A percentile compares a stretch with the other conserved stretches of the same genome.
Evolutionary conservation across 495 filamentous ascomycete species (phyloP).

Genomic region (Penicillium cinerascens): DNA sequence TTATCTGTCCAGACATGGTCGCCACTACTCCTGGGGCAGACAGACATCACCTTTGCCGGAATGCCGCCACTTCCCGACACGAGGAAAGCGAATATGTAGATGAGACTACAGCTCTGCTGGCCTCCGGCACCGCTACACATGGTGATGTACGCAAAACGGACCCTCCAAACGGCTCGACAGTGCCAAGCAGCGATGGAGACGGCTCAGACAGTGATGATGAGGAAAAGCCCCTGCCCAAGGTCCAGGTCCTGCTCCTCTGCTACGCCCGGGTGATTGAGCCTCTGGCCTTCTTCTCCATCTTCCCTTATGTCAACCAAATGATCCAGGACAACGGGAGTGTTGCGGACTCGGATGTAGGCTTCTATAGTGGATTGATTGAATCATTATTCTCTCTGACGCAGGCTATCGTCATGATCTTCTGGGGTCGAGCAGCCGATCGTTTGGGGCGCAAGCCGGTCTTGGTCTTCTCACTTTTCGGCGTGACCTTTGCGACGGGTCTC

Average conservation of each 20-base stretch:
- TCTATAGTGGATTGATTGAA: slow-evolving; percentile 70
- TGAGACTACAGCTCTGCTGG: slow-evolving; percentile 22
- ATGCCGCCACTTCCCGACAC: not conserved
- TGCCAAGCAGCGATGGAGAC: not conserved
- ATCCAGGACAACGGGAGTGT: slow-evolving; percentile 56
- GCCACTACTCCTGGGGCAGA: not conserved
- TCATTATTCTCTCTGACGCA: slow-evolving; percentile 68
- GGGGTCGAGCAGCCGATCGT: slow-evolving; percentile 63
- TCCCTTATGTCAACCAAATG: slow-evolving; percentile 74
- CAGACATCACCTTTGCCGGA: slow-evolving; percentile 1
- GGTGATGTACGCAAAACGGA: not conserved
- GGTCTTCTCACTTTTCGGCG: slow-evolving; percentile 56
- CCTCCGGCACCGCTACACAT: not conserved
- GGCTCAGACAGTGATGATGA: slow-evolving; percentile 3
- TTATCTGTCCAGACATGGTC: slow-evolving; percentile 7
- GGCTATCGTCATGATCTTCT: slow-evolving; percentile 55
- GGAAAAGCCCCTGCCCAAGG: slow-evolving; percentile 48
- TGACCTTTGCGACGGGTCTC: slow-evolving; percentile 51
- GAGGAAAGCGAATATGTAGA: slow-evolving; percentile 9
- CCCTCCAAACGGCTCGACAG: slow-evolving; percentile 1
- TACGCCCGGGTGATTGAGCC: slow-evolving; percentile 68
- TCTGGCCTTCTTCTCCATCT: slow-evolving; percentile 69
- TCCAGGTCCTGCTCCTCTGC: slow-evolving; percentile 63
- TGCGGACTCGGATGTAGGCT: slow-evolving; percentile 58
- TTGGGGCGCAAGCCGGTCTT: slow-evolving; percentile 66